phyloP scores from a whole-genome alignment of 2,329 filamentous ascomycete genomes.

The Aspergillus amoenus region DNA sequence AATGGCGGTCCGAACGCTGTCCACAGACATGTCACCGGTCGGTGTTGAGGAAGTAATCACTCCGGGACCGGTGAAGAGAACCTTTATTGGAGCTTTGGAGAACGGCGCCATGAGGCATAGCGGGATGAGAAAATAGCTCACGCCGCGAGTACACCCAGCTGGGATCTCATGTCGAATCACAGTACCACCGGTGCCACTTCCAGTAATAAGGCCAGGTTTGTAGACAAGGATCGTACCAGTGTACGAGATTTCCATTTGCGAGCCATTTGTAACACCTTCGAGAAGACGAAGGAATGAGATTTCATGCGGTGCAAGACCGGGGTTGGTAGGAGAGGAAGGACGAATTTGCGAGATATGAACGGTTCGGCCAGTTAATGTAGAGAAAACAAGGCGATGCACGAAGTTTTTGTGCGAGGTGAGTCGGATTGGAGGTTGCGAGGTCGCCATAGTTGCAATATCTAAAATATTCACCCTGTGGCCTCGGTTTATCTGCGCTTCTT shows the following conservation, averaged over 20 bases:
- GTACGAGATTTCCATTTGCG: constrained; percentile 91
- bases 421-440: constrained; percentile 56
- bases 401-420: constrained; percentile 86
- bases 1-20: constrained; percentile 89
- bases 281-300: constrained; percentile 94
- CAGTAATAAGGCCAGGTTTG: constrained; percentile 87
- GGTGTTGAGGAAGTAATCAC: constrained; percentile 88
- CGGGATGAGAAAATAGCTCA: constrained; percentile 89
- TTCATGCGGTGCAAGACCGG: constrained; percentile 88
- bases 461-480: constrained; percentile 10
- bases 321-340: constrained; percentile 77
- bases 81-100: constrained; percentile 85
- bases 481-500: not conserved
- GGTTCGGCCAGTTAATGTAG: constrained; percentile 85
- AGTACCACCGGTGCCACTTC: constrained; percentile 66
- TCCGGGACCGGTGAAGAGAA: constrained; percentile 84
- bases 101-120: constrained; percentile 91
- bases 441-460: constrained; percentile 31
- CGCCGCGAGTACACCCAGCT: constrained; percentile 71
- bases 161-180: constrained; percentile 80
- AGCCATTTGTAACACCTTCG: constrained; percentile 92
- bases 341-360: constrained; percentile 94
- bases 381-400: constrained; percentile 78
- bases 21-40: constrained; percentile 82
- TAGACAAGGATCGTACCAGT: constrained; percentile 92